Evolutionary conservation across 768 basidiomycete species (phyloP).

Genomic region (Phylloporus rhodoxanthus): DNA sequence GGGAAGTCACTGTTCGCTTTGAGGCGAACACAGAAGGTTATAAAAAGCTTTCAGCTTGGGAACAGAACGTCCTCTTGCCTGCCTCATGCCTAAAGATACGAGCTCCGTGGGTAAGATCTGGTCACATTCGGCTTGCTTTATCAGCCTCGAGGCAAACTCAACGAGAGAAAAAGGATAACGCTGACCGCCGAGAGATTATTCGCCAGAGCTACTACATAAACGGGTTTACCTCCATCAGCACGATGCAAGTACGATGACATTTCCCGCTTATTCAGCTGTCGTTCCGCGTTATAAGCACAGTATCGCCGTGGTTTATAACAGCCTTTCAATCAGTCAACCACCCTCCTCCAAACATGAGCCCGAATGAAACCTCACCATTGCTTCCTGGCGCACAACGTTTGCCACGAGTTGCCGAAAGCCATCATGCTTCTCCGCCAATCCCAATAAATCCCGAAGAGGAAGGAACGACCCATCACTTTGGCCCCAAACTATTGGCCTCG

Average conservation of each 20-base stretch:
- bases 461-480: slow-evolving; percentile 18
- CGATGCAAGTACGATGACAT: slow-evolving; percentile 25
- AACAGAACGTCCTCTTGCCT: slow-evolving; percentile 15
- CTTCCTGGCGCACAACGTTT: slow-evolving; percentile 12
- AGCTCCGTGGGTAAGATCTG: slow-evolving; percentile 4
- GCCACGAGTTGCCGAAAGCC: background rate
- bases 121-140: slow-evolving; percentile 15
- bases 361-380: slow-evolving; percentile 30
- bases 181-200: background rate
- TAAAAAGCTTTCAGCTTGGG: slow-evolving; percentile 24
- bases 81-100: slow-evolving; percentile 21
- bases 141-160: slow-evolving; percentile 44
- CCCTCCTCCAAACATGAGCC: slow-evolving; percentile 14
- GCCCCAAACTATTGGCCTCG: slow-evolving; percentile 37
- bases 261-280: slow-evolving; percentile 7
- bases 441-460: slow-evolving; percentile 25
- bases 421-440: slow-evolving; percentile 13
- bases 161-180: background rate
- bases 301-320: background rate
- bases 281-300: slow-evolving; percentile 13
- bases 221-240: slow-evolving; percentile 18
- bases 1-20: background rate
- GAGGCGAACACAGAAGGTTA: too few species aligned
- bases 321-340: slow-evolving; percentile 7
- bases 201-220: slow-evolving; percentile 1